Percentiles rank a stretch among this genome's conserved stretches.
Conservation (phyloP, 352 stramenopile species). For the Globisporangium megalacanthum region DNA sequence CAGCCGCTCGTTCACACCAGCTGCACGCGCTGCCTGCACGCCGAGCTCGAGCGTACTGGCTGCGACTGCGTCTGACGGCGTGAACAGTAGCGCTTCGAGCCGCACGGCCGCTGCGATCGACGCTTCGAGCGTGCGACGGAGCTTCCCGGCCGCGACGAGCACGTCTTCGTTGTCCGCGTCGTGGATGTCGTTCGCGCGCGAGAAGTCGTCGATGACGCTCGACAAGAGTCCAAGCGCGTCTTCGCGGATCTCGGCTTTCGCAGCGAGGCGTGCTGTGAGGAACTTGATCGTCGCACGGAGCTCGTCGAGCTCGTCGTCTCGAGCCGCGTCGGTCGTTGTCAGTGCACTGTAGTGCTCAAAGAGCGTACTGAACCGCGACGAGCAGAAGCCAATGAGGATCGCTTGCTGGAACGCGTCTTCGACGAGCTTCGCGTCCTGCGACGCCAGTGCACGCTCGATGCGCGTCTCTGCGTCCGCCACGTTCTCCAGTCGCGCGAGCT, state of each 20-base stretch:
- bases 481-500: constrained; percentile 36
- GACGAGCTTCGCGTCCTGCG: constrained; percentile 26
- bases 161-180: constrained; percentile 25
- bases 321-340: constrained; percentile 9
- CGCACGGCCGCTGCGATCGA: constrained; percentile 38
- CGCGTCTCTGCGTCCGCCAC: constrained; percentile 35
- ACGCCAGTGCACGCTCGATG: constrained; percentile 27
- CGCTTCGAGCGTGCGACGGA: constrained; percentile 43
- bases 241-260: constrained; percentile 52
- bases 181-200: constrained; percentile 22
- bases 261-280: constrained; percentile 38
- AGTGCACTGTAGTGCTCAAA: constrained; percentile 44
- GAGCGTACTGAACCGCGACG: constrained; percentile 30
- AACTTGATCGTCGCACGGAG: constrained; percentile 53
- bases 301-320: constrained; percentile 24
- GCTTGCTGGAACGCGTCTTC: constrained; percentile 49
- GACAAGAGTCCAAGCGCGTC: constrained; percentile 50
- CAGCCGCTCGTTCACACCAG: constrained; percentile 52
- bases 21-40: constrained; percentile 51
- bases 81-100: constrained; percentile 36
- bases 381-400: constrained; percentile 57
- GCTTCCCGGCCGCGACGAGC: constrained; percentile 33
- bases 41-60: constrained; percentile 46
- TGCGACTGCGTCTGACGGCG: constrained; percentile 38
- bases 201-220: constrained; percentile 48